Base-by-base conservation (phyloP, 2,329 filamentous ascomycete genomes). In the Diaporthe citrichinensis region DNA sequence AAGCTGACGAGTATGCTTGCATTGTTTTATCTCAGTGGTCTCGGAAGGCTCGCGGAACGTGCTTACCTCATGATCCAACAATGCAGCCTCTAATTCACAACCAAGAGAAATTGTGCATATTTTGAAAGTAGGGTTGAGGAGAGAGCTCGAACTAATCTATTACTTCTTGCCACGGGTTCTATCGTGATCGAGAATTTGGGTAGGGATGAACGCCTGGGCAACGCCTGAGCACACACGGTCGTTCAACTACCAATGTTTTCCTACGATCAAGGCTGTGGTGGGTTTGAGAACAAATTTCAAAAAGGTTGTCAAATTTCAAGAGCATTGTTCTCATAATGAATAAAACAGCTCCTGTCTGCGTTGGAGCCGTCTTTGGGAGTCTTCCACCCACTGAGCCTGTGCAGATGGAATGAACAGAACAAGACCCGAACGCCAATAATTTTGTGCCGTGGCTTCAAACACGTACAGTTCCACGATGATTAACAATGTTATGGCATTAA, bases 11-110 rank as follows among this genome's bases (percentile, higher is more conserved):
- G 10, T 10, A n/a, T 6, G 41, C 44, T 0, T 49, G 15, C 17
- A 46, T 34, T 65, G 41, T 49, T 46, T n/a, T 49, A 28, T 67
- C 61, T 34, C 61, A 67, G 41, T n/a, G 44, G 41, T 49, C 41
- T 49, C 28, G 41, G 41, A 67, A n/a, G 41, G 14, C 25, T 44
- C 14, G 61, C 20, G 28, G 28, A 25, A 46, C 5, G 17, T 44
- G 58, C n/a, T 62, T 17, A 44, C n/a, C 14, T 14, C 5, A 3
- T 44, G 9, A 62, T 28, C n/a, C 61, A n/a, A 23, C 25, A 34
- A 49, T 39, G 41, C 25, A 49, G 23, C 44, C 44, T 55, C 53
- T 55, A 5, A 28, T 17, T 20, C 53, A 25, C 15, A 12, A 15
- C 51, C 53, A 55, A 55, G 36, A 20, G n/a, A 44, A 14, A 34